A percentile compares a stretch with the other conserved stretches of the same genome.
phyloP scores from a whole-genome alignment of 352 stramenopile species.

The Phytophthora citricola region DNA sequence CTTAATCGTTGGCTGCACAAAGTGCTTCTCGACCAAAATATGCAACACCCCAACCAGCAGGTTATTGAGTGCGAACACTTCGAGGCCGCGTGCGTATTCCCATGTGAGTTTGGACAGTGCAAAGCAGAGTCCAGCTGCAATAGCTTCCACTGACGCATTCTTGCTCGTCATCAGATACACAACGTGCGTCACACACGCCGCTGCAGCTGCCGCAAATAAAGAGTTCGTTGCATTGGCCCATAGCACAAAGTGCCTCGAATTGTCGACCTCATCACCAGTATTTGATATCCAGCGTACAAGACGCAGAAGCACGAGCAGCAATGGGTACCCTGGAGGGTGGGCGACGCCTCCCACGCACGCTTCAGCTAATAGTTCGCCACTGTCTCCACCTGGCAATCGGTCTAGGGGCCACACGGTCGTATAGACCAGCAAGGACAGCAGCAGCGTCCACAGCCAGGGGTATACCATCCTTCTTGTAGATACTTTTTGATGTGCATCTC shows the following conservation, averaged over 20 bases:
- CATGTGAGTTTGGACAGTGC: slow-evolving; percentile 90
- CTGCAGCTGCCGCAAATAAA: slow-evolving; percentile 35
- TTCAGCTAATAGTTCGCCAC: slow-evolving; percentile 92
- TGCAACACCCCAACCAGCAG: slow-evolving; percentile 83
- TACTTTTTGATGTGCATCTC: slow-evolving; percentile 17
- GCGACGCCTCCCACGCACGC: slow-evolving; percentile 90
- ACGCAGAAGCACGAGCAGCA: slow-evolving; percentile 82
- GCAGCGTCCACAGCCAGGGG: slow-evolving; percentile 39
- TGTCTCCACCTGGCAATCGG: slow-evolving; percentile 81
- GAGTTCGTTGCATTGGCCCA: slow-evolving; percentile 52
- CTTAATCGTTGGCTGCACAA: slow-evolving; percentile 13
- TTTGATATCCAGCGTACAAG: slow-evolving; percentile 10
- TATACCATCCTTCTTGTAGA: slow-evolving; percentile 10
- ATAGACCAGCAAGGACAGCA: slow-evolving; percentile 32
- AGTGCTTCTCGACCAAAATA: slow-evolving; percentile 54
- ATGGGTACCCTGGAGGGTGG: slow-evolving; percentile 93
- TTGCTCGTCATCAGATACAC: slow-evolving; percentile 39
- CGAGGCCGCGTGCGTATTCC: slow-evolving; percentile 87
- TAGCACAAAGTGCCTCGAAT: slow-evolving; percentile 32
- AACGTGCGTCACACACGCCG: slow-evolving; percentile 43
- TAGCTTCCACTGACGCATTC: slow-evolving; percentile 30
- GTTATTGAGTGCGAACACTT: slow-evolving; percentile 96
- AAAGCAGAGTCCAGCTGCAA: slow-evolving; percentile 55
- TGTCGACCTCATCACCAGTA: neutral
- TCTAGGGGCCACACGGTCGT: slow-evolving; percentile 19